Percentiles rank a stretch among this genome's conserved stretches.
These are phyloP conservation scores for Wickerhamia fluorescens DNA, from an alignment of 805 yeast genomes.

Conservation along the genomic window DNA sequence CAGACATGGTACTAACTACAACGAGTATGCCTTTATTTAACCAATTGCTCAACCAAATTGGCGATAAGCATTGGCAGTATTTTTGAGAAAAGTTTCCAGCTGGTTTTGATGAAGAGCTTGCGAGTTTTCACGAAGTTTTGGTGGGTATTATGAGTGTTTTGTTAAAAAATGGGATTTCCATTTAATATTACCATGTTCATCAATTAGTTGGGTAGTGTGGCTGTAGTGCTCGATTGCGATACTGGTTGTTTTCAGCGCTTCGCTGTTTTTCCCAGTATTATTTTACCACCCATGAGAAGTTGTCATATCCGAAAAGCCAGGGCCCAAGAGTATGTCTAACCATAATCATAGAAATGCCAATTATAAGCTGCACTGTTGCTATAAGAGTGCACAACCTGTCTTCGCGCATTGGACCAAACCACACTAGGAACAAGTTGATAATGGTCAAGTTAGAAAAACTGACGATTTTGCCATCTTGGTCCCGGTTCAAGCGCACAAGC, in stretches of 20 bases:
- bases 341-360: conserved; percentile 61
- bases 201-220: no score
- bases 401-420: conserved; percentile 89
- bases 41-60: no score
- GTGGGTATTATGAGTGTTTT: no score
- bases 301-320: conserved; percentile 83
- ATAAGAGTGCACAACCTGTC: conserved; percentile 61
- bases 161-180: no score
- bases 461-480: conserved; percentile 16
- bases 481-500: conserved; percentile 36
- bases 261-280: conserved; percentile 4
- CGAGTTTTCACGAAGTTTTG: no score
- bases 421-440: conserved; percentile 73
- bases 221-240: no score
- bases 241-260: conserved; percentile 6
- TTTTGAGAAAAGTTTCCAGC: no score
- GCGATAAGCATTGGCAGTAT: no score
- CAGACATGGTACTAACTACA: no score
- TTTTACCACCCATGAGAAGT: conserved; percentile 43
- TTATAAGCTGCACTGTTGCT: conserved; percentile 51
- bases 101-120: no score
- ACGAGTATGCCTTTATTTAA: no score
- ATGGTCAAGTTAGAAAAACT: conserved; percentile 78
- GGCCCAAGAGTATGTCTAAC: conserved; percentile 83
- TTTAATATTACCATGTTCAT: no score